Evolutionary conservation across 2,329 filamentous ascomycete genomes (phyloP), one percentile per base, ranked within the genome.

Genomic region (Tolypocladium inflatum): DNA sequence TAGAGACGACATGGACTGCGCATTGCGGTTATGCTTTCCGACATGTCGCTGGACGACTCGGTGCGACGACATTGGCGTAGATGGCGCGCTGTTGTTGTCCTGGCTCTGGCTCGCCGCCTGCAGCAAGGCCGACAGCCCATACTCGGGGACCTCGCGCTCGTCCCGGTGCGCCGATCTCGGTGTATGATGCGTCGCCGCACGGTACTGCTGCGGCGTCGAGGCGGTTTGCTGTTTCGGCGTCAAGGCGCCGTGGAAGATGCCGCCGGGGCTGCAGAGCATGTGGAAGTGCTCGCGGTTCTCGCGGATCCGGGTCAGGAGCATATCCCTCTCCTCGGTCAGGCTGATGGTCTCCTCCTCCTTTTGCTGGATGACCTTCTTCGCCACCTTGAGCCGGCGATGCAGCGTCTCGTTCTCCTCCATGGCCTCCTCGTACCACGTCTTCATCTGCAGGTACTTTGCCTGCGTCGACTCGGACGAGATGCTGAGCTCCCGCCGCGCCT

Each of bases 231-330:
- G 71, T 74, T 79, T 74, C 63, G 86, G 85, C 2, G 83, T 85
- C 59, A 86, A 74, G 59, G 84, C 79, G 59, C 82, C 76, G 60
- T 88, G 82, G 58, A 85, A 85, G 39, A 84, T 82, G 55, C 84
- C 85, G 17, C 88, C 87, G 2, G 90, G 89, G 65, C 89, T 88
- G 66, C 89, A 87, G 54, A 96, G 82, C 67, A 82, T 81, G 59
- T 90, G 89, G 65, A 96, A 86, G 67, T 96, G 91, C 68, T 95
- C 89, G 61, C 93, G 81, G 68, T 96, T 96, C 70, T 96, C 90
- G 48, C 89, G 85, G 62, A 97, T 96, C 23, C 93, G 87, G 61
- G 86, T 89, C 59, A 92, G 83, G 55, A 97, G 79, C 70, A 90
- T 81, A 43, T 85, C 80, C 57, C 91, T 89, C 67, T 94, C 88